These are phyloP conservation scores for Aegilops sharonensis DNA, from an alignment of 176 grass and related monocot species.

Conservation along the genomic window DNA sequence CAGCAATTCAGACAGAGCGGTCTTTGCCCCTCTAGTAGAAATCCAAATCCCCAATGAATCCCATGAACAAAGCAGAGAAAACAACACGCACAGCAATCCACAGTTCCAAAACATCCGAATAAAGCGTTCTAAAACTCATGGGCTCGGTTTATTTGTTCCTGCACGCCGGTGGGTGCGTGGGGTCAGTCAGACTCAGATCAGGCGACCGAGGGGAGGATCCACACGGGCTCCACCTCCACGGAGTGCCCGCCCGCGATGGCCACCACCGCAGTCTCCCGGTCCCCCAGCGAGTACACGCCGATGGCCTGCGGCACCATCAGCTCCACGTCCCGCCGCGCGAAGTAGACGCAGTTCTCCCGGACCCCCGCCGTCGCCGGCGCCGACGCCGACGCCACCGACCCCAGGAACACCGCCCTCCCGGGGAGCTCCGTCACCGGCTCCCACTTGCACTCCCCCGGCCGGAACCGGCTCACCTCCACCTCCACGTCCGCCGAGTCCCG, in stretches of 20 bases:
- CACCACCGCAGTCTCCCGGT: slow-evolving; percentile 5
- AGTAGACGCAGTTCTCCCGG: slow-evolving; percentile 23
- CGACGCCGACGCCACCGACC: slow-evolving; percentile 23
- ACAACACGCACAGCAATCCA: not conserved
- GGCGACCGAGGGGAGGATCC: not conserved
- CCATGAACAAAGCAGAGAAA: not conserved
- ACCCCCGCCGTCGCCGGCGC: not conserved
- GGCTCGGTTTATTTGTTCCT: not conserved
- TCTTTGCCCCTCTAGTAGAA: not conserved
- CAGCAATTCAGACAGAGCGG: not conserved
- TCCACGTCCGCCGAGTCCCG: not conserved
- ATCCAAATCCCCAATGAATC: not conserved
- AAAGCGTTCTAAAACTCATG: too few species aligned
- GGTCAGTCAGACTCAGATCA: not conserved
- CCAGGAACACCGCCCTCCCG: slow-evolving; percentile 30
- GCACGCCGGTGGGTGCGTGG: not conserved
- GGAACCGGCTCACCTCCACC: not conserved
- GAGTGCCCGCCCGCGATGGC: slow-evolving; percentile 22
- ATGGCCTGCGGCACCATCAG: slow-evolving; percentile 19
- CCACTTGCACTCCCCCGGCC: slow-evolving; percentile 7
- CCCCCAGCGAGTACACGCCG: slow-evolving; percentile 3
- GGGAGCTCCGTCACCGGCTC: not conserved
- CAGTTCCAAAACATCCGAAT: too few species aligned
- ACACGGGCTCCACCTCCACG: slow-evolving; percentile 11
- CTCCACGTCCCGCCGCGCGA: slow-evolving; percentile 2